Percentiles rank a stretch among this genome's conserved stretches.
phyloP scores from a whole-genome alignment of 1,284 basidiomycete genomes.

The Sanghuangporus weigelae region DNA sequence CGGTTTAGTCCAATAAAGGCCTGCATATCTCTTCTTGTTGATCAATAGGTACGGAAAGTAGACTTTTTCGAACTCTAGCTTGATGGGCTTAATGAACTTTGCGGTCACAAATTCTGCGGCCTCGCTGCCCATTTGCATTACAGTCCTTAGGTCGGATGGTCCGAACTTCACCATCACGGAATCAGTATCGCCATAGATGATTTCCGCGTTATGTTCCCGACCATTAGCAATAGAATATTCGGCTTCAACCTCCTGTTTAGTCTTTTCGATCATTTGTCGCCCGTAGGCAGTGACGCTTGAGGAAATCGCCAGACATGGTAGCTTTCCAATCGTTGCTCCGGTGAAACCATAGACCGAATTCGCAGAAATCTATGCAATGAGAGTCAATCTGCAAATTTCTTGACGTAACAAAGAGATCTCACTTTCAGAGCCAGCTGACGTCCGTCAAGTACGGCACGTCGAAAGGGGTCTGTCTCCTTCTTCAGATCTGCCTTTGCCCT shows the following conservation, averaged over 20 bases:
- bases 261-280: slow-evolving; percentile 95
- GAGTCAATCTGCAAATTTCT: neutral
- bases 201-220: slow-evolving; percentile 78
- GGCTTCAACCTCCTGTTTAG: slow-evolving; percentile 88
- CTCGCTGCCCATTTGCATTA: slow-evolving; percentile 89
- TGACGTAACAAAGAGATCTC: neutral
- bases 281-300: slow-evolving; percentile 92
- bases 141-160: slow-evolving; percentile 74
- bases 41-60: slow-evolving; percentile 97
- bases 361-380: slow-evolving; percentile 71
- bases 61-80: slow-evolving; percentile 97
- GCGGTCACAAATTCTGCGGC: slow-evolving; percentile 90
- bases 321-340: slow-evolving; percentile 90
- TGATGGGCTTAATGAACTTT: slow-evolving; percentile 93
- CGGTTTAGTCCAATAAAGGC: slow-evolving; percentile 89
- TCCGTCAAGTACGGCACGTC: slow-evolving; percentile 90
- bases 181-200: slow-evolving; percentile 97
- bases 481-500: slow-evolving; percentile 91
- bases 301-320: slow-evolving; percentile 91
- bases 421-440: slow-evolving; percentile 93
- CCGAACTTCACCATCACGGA: slow-evolving; percentile 98
- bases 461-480: slow-evolving; percentile 93
- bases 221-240: slow-evolving; percentile 86
- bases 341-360: slow-evolving; percentile 99
- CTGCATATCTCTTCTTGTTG: slow-evolving; percentile 96